These are phyloP conservation scores for Penicillium manginii DNA, from an alignment of 495 filamentous ascomycete genomes.

Conservation along the genomic window DNA sequence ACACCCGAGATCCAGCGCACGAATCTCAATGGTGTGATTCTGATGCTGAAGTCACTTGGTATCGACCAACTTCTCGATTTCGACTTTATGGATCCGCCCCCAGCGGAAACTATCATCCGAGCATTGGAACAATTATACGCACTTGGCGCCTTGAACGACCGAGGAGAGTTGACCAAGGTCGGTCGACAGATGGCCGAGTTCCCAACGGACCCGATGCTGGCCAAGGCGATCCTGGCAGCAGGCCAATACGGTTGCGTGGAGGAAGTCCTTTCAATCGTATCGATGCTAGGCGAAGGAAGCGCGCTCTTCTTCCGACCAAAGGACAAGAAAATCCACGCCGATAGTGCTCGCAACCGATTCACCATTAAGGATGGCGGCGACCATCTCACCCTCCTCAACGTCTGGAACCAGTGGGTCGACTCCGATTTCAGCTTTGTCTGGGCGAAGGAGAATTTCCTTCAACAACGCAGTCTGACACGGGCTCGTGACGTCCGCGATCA, in stretches of 20 bases:
- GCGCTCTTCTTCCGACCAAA: constrained; percentile 95
- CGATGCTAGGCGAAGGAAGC: constrained; percentile 88
- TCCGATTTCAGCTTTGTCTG: constrained; percentile 87
- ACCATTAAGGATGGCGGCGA: constrained; percentile 93
- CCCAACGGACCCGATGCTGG: constrained; percentile 91
- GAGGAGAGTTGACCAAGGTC: constrained; percentile 87
- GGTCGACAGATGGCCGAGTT: constrained; percentile 97
- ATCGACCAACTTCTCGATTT: constrained; percentile 95
- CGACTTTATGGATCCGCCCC: constrained; percentile 95
- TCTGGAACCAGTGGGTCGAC: constrained; percentile 98
- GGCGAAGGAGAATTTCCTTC: constrained; percentile 92
- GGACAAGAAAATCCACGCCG: constrained; percentile 96
- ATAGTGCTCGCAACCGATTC: constrained; percentile 89
- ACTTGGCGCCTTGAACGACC: constrained; percentile 85
- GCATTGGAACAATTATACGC: constrained; percentile 93
- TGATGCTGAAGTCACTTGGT: constrained; percentile 87
- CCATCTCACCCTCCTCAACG: constrained; percentile 87
- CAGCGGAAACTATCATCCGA: constrained; percentile 86
- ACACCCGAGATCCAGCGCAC: constrained; percentile 94
- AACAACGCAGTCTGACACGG: constrained; percentile 82
- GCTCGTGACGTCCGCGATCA: constrained; percentile 95
- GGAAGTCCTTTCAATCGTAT: constrained; percentile 91
- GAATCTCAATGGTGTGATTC: constrained; percentile 80
- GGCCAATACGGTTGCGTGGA: constrained; percentile 89
- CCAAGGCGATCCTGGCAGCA: constrained; percentile 88